Evolutionary conservation across 768 basidiomycete species (phyloP), one percentile per base, ranked within the genome.

Genomic region (Suillus variegatus): DNA sequence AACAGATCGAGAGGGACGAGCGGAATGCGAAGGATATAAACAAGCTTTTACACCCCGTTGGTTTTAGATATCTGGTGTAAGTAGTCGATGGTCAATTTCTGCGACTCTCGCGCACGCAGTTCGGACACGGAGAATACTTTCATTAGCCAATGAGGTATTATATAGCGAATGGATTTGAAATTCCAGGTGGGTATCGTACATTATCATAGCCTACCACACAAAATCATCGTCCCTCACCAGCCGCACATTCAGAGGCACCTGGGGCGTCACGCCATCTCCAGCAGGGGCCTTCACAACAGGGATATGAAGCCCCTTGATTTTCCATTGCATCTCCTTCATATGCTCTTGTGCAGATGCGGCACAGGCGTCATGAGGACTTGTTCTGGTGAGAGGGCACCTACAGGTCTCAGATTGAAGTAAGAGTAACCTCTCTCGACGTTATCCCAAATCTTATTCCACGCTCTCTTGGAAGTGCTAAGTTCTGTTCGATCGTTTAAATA

Each of bases 401-500:
- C n/a, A 38, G 46, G 7, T 46, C 35, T 56, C n/a, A 54, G 36
- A 63, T 16, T 22, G 57, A 16, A 64, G 46, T 49, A 6, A 38
- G 25, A 73, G 81, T 58, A 65, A 89, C 92, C 92, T 82, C 94
- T 81, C 72, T 94, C 93, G 35, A 94, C 79, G 71, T 90, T 94
- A 72, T 97, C 95, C 46, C 92, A 82, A 13, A 95, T 84, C 76
- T 97, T 95, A 22, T 79, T 78, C 95, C 95, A 97, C 25, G 88
- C 93, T 64, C 82, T 83, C 64, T 93, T 83, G 25, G 88, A 81
- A 12, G 88, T 87, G 67, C 78, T 87, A 62, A 85, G 74, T 64
- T 92, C 87, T 46, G 82, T 80, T 60, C 88, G 89, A 72, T 93
- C 91, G 70, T 95, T 92, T 40, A 94, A 75, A 64, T 79, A 85